Base-by-base conservation (phyloP, 2,329 filamentous ascomycete species). In the Cytospora paraplurivora region DNA sequence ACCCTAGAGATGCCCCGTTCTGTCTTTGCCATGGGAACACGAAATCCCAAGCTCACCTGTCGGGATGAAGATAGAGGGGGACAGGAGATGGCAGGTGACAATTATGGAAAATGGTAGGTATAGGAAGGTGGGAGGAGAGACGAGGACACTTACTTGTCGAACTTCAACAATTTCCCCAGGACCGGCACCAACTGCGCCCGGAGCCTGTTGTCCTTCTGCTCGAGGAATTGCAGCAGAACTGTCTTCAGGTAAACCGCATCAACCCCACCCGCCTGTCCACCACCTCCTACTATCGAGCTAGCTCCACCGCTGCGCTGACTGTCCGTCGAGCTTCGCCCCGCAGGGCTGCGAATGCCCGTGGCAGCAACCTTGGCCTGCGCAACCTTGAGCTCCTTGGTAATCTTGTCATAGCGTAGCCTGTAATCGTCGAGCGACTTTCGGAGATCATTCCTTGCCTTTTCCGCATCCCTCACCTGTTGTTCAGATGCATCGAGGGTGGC, bases 401-500 rank as follows among this genome's bases (percentile, higher is more conserved):
- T 76, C 78, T 92, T 94, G 72, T 97, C 93, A 66, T 94, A 86
- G 13, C 90, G 85, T 62, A 83, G 80, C 67, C 89, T 88, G 34
- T 88, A 86, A 68, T 97, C 93, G 69, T 97, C 92, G 2, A 96
- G 82, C 37, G 89, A 82, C 50, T 87, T 85, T 53, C 90, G 85
- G 57, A 96, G 78, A 65, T 97, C 93, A 0, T 81, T 78, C 68
- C 89, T 90, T 72, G 96, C 91, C 76, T 88, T 91, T 75, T 97
- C 93, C 6, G 91, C 81, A n/a, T 95, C 90, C 35, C 88, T 85
- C 0, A 91, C 87, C 75, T 96, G 91, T 72, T 85, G 88, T 76
- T 99, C 95, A 41, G 90, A 94, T 55, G 92, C 91, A 69, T 98
- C 93, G 1, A 99, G 81, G 0, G 93, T 88, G 64, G 91, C 84